phyloP scores from a whole-genome alignment of 257 asterid genomes.

The Nyctanthes arbortristis region DNA sequence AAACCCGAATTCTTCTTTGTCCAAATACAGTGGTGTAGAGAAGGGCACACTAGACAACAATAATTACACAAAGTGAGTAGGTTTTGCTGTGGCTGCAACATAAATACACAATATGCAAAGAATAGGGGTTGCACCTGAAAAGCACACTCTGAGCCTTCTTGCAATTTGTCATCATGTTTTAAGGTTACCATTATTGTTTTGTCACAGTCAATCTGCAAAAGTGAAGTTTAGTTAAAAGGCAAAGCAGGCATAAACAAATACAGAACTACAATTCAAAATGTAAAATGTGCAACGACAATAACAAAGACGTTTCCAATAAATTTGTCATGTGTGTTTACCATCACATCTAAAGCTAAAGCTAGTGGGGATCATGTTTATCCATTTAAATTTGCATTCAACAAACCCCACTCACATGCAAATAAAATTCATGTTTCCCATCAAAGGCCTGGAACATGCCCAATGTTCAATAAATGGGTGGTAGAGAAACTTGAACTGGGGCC shows the following conservation, averaged over 20 bases:
- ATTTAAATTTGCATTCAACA: not conserved
- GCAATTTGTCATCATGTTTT: conserved; percentile 95
- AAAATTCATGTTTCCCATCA: not conserved
- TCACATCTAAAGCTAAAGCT: not conserved
- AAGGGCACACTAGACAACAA: conserved; percentile 79
- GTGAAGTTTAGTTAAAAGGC: conserved; percentile 20
- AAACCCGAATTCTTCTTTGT: conserved; percentile 95
- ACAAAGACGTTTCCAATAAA: not conserved
- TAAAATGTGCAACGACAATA: conserved; percentile 4
- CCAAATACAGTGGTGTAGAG: conserved; percentile 95
- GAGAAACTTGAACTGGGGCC: not conserved
- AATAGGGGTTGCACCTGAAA: conserved; percentile 68
- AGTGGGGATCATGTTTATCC: not conserved
- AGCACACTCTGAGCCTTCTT: conserved; percentile 91
- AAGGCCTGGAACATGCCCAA: not conserved
- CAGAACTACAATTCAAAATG: not conserved
- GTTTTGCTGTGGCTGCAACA: not conserved
- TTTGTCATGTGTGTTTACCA: not conserved
- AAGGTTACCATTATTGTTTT: conserved; percentile 92
- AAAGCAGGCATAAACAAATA: not conserved
- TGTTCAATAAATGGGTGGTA: not conserved
- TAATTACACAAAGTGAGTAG: conserved; percentile 26
- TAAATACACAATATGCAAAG: conserved; percentile 11
- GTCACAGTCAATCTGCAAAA: conserved; percentile 90
- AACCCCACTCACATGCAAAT: not conserved